These are phyloP conservation scores for Cydonia oblonga DNA, from an alignment of 331 rosid species.

Conservation along the genomic window DNA sequence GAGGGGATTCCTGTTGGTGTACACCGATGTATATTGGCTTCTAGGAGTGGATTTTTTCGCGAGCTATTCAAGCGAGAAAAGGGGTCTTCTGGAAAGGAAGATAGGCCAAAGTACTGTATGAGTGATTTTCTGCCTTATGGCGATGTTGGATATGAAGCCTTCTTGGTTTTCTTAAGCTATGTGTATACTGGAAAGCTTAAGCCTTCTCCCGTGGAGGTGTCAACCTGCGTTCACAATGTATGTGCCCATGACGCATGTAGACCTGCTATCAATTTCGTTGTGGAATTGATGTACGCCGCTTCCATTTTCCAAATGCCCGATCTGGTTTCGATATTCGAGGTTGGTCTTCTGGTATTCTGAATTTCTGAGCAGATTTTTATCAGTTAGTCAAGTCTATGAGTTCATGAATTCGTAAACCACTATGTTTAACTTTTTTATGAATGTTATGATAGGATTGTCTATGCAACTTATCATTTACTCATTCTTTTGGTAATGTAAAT, in stretches of 20 bases:
- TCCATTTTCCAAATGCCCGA: constrained; percentile 37
- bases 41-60: constrained; percentile 35
- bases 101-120: constrained; percentile 24
- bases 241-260: constrained; percentile 48
- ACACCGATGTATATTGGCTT: constrained; percentile 43
- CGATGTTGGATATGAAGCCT: constrained; percentile 38
- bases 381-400: neutral
- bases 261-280: constrained; percentile 41
- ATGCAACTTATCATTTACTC: no score
- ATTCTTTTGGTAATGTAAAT: neutral
- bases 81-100: constrained; percentile 17
- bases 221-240: constrained; percentile 34
- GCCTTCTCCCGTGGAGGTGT: constrained; percentile 36
- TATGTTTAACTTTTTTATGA: neutral
- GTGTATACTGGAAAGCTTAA: constrained; percentile 39
- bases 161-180: constrained; percentile 35
- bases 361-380: neutral
- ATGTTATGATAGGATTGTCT: neutral
- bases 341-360: constrained; percentile 6
- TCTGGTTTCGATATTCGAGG: constrained; percentile 44
- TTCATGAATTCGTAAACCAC: neutral
- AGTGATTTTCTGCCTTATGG: constrained; percentile 40
- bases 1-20: constrained; percentile 34
- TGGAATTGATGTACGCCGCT: constrained; percentile 45
- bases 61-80: constrained; percentile 26